These are phyloP conservation scores for Candida sp. DNA, from an alignment of 1,139 yeast genomes.

Conservation along the genomic window DNA sequence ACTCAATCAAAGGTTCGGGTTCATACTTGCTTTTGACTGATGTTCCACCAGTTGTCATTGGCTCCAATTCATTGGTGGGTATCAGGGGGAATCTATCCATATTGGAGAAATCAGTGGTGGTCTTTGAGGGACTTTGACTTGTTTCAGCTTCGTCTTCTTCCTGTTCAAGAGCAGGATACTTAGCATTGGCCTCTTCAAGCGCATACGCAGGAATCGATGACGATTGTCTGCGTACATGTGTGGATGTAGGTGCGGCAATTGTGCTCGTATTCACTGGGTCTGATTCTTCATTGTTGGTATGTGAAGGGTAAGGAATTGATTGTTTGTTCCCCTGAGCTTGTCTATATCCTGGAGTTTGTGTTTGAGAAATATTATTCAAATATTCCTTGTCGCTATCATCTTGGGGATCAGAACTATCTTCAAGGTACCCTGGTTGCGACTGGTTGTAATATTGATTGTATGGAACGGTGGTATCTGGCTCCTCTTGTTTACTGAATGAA, in stretches of 20 bases:
- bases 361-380: constrained; percentile 1
- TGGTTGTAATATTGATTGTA: not conserved
- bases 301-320: not conserved
- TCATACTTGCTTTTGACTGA: constrained; percentile 12
- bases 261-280: not conserved
- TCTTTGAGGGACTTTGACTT: not conserved
- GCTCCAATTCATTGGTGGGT: constrained; percentile 1
- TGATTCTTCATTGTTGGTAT: not conserved
- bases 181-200: constrained; percentile 15
- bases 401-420: constrained; percentile 3
- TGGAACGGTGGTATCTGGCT: not conserved
- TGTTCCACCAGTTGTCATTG: not conserved
- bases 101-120: constrained; percentile 2
- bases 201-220: constrained; percentile 11
- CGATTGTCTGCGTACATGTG: constrained; percentile 10
- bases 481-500: not conserved
- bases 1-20: constrained; percentile 37
- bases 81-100: constrained; percentile 2
- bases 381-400: constrained; percentile 4
- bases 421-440: not conserved
- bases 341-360: not conserved
- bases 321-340: not conserved
- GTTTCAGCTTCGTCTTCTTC: constrained; percentile 5
- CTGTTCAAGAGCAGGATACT: constrained; percentile 17
- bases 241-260: constrained; percentile 2